Percentiles rank a stretch among this genome's conserved stretches.
phyloP scores from a whole-genome alignment of 1,284 basidiomycete species.

The Apiotrichum akiyoshidainum region DNA sequence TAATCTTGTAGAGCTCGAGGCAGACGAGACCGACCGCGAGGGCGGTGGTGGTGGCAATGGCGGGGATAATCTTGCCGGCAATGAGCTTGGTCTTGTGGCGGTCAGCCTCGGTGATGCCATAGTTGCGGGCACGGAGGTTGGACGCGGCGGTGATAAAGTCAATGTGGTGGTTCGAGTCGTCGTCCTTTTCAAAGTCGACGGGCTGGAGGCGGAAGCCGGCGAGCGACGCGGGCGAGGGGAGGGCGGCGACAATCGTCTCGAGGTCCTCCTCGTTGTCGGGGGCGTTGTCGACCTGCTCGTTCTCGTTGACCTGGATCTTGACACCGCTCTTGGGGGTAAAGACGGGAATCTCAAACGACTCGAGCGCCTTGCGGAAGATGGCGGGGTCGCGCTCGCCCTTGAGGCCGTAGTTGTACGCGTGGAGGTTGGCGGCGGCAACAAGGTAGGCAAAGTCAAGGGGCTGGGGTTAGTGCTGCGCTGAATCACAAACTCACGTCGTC shows the following conservation, averaged over 20 bases:
- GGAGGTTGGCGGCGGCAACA: constrained; percentile 90
- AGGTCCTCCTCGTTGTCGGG: constrained; percentile 57
- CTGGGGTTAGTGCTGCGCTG: constrained; percentile 53
- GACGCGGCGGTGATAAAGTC: constrained; percentile 99
- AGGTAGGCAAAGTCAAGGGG: constrained; percentile 84
- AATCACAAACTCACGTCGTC: constrained; percentile 64
- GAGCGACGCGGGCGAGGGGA: constrained; percentile 84
- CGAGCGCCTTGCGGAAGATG: constrained; percentile 78
- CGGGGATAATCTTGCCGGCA: constrained; percentile 99
- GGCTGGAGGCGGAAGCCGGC: constrained; percentile 92
- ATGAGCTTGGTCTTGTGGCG: constrained; percentile 96
- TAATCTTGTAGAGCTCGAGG: constrained; percentile 97
- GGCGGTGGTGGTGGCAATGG: constrained; percentile 97
- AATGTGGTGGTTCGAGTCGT: constrained; percentile 97
- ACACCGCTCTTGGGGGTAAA: constrained; percentile 90
- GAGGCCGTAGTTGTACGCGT: constrained; percentile 97
- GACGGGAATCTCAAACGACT: constrained; percentile 83
- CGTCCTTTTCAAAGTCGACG: constrained; percentile 99
- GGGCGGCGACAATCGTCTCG: constrained; percentile 60
- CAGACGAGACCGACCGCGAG: constrained; percentile 93
- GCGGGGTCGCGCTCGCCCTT: constrained; percentile 80
- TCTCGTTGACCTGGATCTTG: constrained; percentile 93
- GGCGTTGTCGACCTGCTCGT: constrained; percentile 70
- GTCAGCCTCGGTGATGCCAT: constrained; percentile 83
- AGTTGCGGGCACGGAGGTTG: constrained; percentile 95